phyloP scores from a whole-genome alignment of 257 asterid genomes.

The Capsicum chinense region DNA sequence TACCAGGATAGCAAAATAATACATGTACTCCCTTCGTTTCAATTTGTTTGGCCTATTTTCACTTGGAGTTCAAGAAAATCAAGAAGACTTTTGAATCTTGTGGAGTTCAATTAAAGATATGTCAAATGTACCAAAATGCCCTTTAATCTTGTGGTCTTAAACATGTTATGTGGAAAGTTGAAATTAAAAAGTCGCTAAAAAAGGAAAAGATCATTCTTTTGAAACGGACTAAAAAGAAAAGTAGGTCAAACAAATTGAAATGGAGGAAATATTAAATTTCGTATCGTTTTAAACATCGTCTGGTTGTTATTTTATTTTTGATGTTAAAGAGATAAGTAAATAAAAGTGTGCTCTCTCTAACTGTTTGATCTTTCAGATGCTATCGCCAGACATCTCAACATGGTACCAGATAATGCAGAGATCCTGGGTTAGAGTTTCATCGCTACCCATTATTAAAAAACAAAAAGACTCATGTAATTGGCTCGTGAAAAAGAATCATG shows the following conservation, averaged over 20 bases:
- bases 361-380: neutral
- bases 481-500: neutral
- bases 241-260: too few species aligned
- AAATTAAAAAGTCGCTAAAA: too few species aligned
- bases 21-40: too few species aligned
- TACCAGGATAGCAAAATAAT: neutral
- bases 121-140: too few species aligned
- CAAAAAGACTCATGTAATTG: neutral
- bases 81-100: too few species aligned
- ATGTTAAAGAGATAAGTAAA: neutral
- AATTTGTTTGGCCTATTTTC: too few species aligned
- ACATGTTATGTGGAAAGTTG: too few species aligned
- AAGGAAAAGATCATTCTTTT: too few species aligned
- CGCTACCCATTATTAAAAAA: neutral
- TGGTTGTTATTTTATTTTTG: neutral
- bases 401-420: neutral
- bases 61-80: too few species aligned
- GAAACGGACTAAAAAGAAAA: too few species aligned
- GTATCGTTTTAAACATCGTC: neutral
- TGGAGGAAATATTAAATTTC: neutral
- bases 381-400: neutral
- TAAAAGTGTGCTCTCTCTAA: neutral
- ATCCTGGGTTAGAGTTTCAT: neutral
- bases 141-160: too few species aligned
- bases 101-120: too few species aligned